Evolutionary conservation across 1,284 basidiomycete species (phyloP), one percentile per base, ranked within the genome.

Genomic region (Schizopora paradoxa): DNA sequence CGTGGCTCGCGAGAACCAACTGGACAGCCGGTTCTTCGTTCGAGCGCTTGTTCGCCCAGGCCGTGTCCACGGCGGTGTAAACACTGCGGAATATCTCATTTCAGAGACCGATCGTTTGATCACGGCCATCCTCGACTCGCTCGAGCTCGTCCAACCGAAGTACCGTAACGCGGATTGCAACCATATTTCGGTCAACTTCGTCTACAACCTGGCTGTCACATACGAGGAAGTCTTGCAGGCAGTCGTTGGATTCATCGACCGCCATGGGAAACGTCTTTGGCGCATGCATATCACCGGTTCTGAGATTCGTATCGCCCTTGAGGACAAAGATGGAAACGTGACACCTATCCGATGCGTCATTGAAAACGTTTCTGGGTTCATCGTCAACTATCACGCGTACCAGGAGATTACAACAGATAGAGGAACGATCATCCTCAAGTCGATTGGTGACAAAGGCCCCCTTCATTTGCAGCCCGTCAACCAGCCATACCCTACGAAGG

Each of bases 351-450:
- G 96, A 34, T 94, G 94, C 58, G 86, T 98, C 64, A 95, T 99
- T 65, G 92, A 96, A 72, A 99, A 98, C 65, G 92, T 97, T 43
- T 96, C 94, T 33, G 95, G 95, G 38, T 98, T 99, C 70, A 91
- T 98, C 55, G 95, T 99, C 66, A 95, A 97, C 66, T 98, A 87
- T 73, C 91, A 95, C 62, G 91, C 89, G n/a, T 99, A 99, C 72
- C 93, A 98, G 67, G 96, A 99, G 71, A 91, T 98, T 58, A 85
- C 83, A 34, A 96, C 91, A 37, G 94, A 98, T 63, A 94, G 90
- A 67, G 95, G 95, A 40, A 86, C 86, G 6, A 86, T 85, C 5
- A 92, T 98, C 56, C 77, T 99, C 54, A 96, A 96, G 68, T 95
- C 94, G 5, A 95, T 97, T 55, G 94, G 94, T 40, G 89, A 92